Evolutionary conservation across 352 stramenopile species (phyloP).

Genomic region (Pythium monospermum): DNA sequence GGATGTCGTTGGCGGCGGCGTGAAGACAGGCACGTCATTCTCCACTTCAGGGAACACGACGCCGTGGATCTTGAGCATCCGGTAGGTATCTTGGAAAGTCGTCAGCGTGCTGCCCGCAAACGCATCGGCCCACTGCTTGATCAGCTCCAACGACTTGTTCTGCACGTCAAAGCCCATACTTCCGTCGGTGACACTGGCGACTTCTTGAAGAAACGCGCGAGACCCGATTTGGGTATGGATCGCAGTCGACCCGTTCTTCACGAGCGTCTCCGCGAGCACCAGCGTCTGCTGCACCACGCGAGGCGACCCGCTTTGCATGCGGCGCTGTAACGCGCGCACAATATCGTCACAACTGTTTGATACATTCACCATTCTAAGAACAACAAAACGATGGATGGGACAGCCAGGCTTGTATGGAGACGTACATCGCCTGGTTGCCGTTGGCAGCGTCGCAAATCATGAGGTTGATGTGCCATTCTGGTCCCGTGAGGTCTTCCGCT

Average conservation of each 20-base stretch:
- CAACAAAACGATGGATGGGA: constrained; percentile 5
- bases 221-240: constrained; percentile 55
- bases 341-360: constrained; percentile 51
- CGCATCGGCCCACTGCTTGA: constrained; percentile 78
- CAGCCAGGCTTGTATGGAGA: too few species aligned
- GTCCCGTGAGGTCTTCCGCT: constrained; percentile 33
- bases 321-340: constrained; percentile 48
- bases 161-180: constrained; percentile 69
- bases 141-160: constrained; percentile 65
- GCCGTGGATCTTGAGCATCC: constrained; percentile 71
- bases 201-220: constrained; percentile 58
- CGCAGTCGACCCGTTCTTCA: constrained; percentile 69
- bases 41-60: constrained; percentile 62
- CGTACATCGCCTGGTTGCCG: constrained; percentile 38
- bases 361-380: not conserved
- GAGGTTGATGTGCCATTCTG: constrained; percentile 76
- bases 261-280: constrained; percentile 60
- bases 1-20: constrained; percentile 44
- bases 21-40: constrained; percentile 71
- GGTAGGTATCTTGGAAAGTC: constrained; percentile 72
- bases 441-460: constrained; percentile 66
- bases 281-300: constrained; percentile 49
- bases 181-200: constrained; percentile 63
- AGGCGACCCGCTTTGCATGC: constrained; percentile 45
- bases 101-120: constrained; percentile 44